Base-by-base conservation (phyloP, 2,329 filamentous ascomycete genomes). In the Eutypella sp. region DNA sequence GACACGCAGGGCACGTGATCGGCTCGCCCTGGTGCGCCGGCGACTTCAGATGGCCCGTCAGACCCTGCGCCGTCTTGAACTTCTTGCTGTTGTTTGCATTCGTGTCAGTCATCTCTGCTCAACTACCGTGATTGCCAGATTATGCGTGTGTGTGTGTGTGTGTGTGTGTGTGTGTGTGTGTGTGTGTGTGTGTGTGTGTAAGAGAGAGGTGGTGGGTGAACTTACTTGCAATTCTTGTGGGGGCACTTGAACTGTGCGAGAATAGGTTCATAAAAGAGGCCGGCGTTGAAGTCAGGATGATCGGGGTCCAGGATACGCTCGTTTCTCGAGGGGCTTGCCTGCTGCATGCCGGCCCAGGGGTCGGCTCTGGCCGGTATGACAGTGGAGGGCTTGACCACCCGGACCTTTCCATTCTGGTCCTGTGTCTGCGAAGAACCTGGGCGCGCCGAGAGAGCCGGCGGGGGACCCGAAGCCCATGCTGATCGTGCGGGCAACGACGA, bases 221-320 rank as follows among this genome's bases (percentile, higher is more conserved):
- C 69, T 67, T 66, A 78, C 71, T 66, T 63, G 71, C 82, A 85
- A 3, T n/a, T n/a, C n/a, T 59, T 53, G 45, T 76, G 71, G 0
- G 81, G 81, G 45, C 82, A 85, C 44, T 62, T 67, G 63, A 71
- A 85, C 41, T 65, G 68, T 39, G 64, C 58, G 1, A 68, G 63
- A 24, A 70, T 60, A 0, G 60, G 43, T 34, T 73, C 64, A 45
- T 59, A 71, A 65, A 81, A 83, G 5, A 64, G 62, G 2, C 67
- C 61, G 1, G 69, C 60, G 36, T 75, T 69, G 61, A 78, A 84
- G 9, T 67, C 62, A 1, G 60, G 61, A 41, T 71, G 67, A 4
- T 67, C 52, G 0, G 81, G 80, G 46, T 84, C 70, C 29, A 67
- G 44, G 4, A 58, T 51, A 19, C 48, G 53, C 22, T 51, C 25